phyloP scores from a whole-genome alignment of 139 green algal species.

The Auxenochlorella protothecoides region DNA sequence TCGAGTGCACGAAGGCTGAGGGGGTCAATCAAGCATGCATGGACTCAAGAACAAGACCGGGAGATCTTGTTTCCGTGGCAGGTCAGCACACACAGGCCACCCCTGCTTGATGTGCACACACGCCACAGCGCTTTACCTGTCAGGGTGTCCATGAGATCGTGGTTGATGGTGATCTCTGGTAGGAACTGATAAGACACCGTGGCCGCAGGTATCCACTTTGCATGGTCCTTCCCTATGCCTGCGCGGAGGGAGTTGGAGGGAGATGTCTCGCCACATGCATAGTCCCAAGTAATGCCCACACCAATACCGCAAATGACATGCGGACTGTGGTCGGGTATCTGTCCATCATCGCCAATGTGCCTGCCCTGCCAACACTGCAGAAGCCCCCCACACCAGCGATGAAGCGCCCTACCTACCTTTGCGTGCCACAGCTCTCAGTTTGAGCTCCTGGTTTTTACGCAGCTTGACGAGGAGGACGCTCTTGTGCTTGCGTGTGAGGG shows the following conservation, averaged over 20 bases:
- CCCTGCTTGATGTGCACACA: background rate
- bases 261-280: too few species aligned
- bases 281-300: too few species aligned
- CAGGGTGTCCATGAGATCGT: conserved; percentile 57
- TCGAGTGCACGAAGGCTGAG: background rate
- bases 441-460: conserved; percentile 70
- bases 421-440: conserved; percentile 67
- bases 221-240: conserved; percentile 95
- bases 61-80: too few species aligned
- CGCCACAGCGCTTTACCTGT: conserved; percentile 12
- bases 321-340: too few species aligned
- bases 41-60: too few species aligned
- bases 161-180: conserved; percentile 80
- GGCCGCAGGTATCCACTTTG: conserved; percentile 93
- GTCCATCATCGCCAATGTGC: too few species aligned
- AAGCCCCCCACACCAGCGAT: too few species aligned
- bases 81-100: too few species aligned
- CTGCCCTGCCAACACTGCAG: too few species aligned
- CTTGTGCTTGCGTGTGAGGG: background rate
- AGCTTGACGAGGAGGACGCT: conserved; percentile 85
- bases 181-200: conserved; percentile 53
- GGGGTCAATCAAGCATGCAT: too few species aligned
- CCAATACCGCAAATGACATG: too few species aligned
- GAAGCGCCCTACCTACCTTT: conserved; percentile 24
- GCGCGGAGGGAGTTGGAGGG: too few species aligned